Evolutionary conservation across 2,329 filamentous ascomycete genomes (phyloP), one percentile per base, ranked within the genome.

Genomic region (Orbilia ellipsospora): DNA sequence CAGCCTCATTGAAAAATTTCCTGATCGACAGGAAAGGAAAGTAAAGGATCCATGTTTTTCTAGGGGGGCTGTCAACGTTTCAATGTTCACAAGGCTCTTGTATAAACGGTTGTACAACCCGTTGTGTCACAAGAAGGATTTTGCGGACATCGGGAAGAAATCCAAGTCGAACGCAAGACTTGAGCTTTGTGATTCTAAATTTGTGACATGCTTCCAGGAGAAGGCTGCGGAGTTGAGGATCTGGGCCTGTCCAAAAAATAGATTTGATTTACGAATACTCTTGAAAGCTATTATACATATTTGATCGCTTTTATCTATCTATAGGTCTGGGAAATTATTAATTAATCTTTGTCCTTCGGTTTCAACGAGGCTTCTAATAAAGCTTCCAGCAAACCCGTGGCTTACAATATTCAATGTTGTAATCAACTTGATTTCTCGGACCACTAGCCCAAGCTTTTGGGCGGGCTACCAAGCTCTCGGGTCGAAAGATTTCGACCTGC

Each of bases 331-430:
- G 10, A 36, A 36, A 7, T 36, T 7, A 36, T 36, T 36, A 36
- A 36, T 36, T 7, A 36, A 36, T 36, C 1, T 7, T 36, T 36
- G 31, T 36, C 6, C 31, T 36, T 18, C 13, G 6, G 50, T 18
- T 52, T 52, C 50, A 52, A 26, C 20, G 20, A 52, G 50, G 16
- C 50, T 5, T 55, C 23, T 15, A 31, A 8, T 12, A 15, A 12
- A n/a, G 26, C 28, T 20, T 20, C n/a, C 20, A 52, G 20, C 20
- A 18, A 4, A 20, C 7, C 23, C 40, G 36, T 44, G 45, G 45
- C 48, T 69, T 61, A 69, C 65, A 69, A 48, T 42, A 69, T 69
- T 42, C 48, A 20, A 69, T 69, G 65, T 62, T 36, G 44, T 48
- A 48, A 48, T 48, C 15, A 12, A 48, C 13, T 52, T 52, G 16